phyloP scores from a whole-genome alignment of 768 basidiomycete genomes.

The Roridomyces roridus region DNA sequence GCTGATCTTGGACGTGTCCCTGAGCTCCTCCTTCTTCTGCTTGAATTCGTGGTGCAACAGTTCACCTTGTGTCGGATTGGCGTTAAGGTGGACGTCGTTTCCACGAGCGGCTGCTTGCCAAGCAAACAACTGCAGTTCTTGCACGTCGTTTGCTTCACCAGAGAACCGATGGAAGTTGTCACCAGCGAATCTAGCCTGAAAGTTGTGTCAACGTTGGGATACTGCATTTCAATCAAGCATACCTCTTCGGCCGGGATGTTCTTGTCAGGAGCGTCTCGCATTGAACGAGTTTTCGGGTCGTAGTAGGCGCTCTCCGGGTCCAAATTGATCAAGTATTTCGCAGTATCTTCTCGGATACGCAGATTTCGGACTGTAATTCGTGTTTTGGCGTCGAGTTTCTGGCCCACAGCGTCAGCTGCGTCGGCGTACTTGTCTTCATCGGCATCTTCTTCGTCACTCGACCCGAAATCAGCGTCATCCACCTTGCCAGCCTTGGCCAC shows the following conservation, averaged over 20 bases:
- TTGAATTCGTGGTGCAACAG: constrained; percentile 89
- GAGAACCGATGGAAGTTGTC: constrained; percentile 94
- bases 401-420: constrained; percentile 95
- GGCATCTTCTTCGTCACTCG: constrained; percentile 93
- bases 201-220: constrained; percentile 3
- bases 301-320: constrained; percentile 97
- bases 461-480: constrained; percentile 91
- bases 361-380: constrained; percentile 98
- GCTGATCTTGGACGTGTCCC: constrained; percentile 86
- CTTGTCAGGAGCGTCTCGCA: constrained; percentile 93
- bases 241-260: constrained; percentile 88
- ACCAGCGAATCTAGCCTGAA: constrained; percentile 87
- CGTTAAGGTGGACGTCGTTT: constrained; percentile 93
- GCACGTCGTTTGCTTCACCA: constrained; percentile 93
- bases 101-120: constrained; percentile 95
- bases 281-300: constrained; percentile 98
- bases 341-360: constrained; percentile 98
- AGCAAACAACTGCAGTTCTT: constrained; percentile 93
- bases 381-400: constrained; percentile 97
- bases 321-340: constrained; percentile 97
- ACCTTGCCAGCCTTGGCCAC: constrained; percentile 88
- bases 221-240: constrained; percentile 33
- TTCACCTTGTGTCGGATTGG: constrained; percentile 96
- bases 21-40: constrained; percentile 90
- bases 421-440: constrained; percentile 99